Percentiles rank a stretch among this genome's conserved stretches.
Conservation (phyloP, 352 stramenopile genomes). For the Globisporangium polare region DNA sequence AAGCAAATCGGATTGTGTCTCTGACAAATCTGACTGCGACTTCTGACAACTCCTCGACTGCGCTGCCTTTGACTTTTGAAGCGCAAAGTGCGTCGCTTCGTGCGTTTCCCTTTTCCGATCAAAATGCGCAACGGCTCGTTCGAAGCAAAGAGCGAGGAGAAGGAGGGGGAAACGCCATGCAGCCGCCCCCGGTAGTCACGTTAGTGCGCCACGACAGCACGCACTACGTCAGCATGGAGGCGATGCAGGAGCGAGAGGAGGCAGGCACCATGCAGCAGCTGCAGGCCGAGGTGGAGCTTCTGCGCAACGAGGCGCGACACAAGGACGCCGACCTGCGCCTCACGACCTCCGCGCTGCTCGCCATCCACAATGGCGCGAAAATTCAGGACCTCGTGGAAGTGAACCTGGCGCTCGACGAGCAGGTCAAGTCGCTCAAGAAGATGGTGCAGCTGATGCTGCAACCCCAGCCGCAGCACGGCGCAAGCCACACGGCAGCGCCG, state of each 20-base stretch:
- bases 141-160: neutral
- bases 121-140: neutral
- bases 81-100: neutral
- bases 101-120: neutral
- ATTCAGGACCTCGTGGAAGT: constrained; percentile 40
- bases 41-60: too few relatives aligned
- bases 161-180: constrained; percentile 9
- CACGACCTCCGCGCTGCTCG: constrained; percentile 14
- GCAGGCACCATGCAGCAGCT: constrained; percentile 10
- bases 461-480: neutral
- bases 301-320: constrained; percentile 24
- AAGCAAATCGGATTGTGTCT: too few relatives aligned
- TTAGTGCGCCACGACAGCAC: neutral
- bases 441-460: constrained; percentile 23
- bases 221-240: neutral
- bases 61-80: neutral
- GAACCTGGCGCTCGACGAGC: constrained; percentile 42
- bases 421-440: constrained; percentile 42
- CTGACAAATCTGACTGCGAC: too few relatives aligned
- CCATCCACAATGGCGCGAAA: constrained; percentile 20
- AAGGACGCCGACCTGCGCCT: constrained; percentile 26
- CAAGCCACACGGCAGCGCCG: neutral
- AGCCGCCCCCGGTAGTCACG: neutral
- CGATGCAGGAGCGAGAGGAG: neutral
- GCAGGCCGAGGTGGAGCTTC: constrained; percentile 26